Base-by-base conservation (phyloP, 768 basidiomycete genomes). In the Collybia nuda region DNA sequence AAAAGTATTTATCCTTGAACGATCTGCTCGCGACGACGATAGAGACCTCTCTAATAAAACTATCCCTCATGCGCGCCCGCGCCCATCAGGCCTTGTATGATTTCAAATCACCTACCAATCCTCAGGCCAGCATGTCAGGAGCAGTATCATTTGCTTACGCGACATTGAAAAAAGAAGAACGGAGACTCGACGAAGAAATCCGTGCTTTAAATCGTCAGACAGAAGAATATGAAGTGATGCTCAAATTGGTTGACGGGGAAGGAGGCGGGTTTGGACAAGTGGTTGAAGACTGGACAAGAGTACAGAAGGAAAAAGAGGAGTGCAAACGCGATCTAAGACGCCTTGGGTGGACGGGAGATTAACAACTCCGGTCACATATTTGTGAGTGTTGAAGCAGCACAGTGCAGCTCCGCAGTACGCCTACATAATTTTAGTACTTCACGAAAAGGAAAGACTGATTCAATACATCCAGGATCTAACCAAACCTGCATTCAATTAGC, bases 331-430 rank as follows among this genome's bases (percentile, higher is more conserved):
- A 82, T 55, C 62, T 82, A 48, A 64, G 74, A 47, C 67, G 79
- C 36, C 64, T 81, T 17, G 79, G 78, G 2, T 81, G 77, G 76
- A 77, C 74, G 7, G 76, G 73, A 12, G 71, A 75, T 57, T 76
- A 53, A 66, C 37, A 23, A 40, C 21, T 15, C 14, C 14, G 24
- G 24, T 4, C 24, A 3, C 3, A 26, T 26, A 26, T 26, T 26
- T 26, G 7, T 7, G 24, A 26, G 24, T 26, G 24, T 26, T 26
- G 24, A 26, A 26, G 24, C 32, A 11, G 32, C 32, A 32, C 12
- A n/a, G n/a, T n/a, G 12, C 14, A 32, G 3, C 14, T 32, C 32
- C 32, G 14, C 12, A 26, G 24, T 26, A 26, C 3, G 24, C n/a
- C n/a, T n/a, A n/a, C n/a, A n/a, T n/a, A n/a, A n/a, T n/a, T n/a